phyloP scores from a whole-genome alignment of 768 basidiomycete species.

The Podaxis pistillaris region DNA sequence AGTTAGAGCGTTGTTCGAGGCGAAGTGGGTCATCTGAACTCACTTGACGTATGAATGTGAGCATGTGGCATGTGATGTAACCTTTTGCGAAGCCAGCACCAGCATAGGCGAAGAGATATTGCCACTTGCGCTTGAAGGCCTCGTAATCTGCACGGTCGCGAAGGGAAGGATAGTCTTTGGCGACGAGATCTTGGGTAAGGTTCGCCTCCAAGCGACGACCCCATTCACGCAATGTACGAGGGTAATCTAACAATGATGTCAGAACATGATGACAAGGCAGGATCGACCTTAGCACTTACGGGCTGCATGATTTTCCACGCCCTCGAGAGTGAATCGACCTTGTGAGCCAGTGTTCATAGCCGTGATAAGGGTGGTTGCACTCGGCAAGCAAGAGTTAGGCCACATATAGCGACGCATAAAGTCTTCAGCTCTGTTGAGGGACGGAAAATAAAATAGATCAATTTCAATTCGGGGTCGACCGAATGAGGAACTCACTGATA shows the following conservation, averaged over 20 bases:
- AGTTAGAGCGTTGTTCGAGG: not conserved
- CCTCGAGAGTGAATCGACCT: constrained; percentile 78
- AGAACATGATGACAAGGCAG: not conserved
- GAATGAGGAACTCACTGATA: constrained; percentile 57
- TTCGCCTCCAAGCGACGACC: constrained; percentile 71
- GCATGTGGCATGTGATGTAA: constrained; percentile 82
- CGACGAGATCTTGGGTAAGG: constrained; percentile 54
- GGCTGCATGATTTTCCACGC: constrained; percentile 81
- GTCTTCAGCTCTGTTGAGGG: constrained; percentile 57
- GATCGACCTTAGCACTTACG: constrained; percentile 41
- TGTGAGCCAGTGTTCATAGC: constrained; percentile 69
- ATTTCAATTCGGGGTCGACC: not conserved
- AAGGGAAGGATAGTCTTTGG: constrained; percentile 60
- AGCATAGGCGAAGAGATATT: constrained; percentile 81
- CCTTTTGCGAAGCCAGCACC: constrained; percentile 78
- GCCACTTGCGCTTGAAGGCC: constrained; percentile 79
- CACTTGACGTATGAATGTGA: constrained; percentile 68
- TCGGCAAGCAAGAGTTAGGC: constrained; percentile 87
- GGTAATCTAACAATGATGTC: constrained; percentile 55
- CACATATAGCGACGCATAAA: constrained; percentile 90
- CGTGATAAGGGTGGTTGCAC: constrained; percentile 76
- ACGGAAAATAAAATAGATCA: constrained; percentile 8
- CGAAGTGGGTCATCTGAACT: constrained; percentile 23
- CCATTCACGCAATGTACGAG: constrained; percentile 93
- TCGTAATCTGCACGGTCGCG: constrained; percentile 56